phyloP scores from a whole-genome alignment of 2,329 filamentous ascomycete species.

The Didymella pinodella region DNA sequence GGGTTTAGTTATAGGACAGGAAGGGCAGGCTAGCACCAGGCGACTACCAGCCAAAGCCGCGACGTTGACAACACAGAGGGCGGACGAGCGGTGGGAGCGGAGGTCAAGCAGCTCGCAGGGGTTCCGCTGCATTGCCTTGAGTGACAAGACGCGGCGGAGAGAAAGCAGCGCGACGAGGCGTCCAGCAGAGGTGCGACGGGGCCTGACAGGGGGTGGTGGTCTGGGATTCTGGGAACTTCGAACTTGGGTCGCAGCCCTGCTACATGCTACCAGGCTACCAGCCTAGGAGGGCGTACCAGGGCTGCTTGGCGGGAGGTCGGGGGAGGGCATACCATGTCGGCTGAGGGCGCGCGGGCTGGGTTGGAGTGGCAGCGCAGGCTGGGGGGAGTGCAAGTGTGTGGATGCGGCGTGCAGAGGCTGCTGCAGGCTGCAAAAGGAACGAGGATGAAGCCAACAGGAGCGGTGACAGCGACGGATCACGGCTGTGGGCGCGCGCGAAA shows the following conservation, averaged over 20 bases:
- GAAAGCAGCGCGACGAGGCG: slow-evolving; percentile 34
- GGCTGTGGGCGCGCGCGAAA: slow-evolving; percentile 28
- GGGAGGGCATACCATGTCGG: slow-evolving; percentile 54
- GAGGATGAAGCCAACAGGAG: slow-evolving; percentile 45
- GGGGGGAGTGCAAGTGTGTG: slow-evolving; percentile 28
- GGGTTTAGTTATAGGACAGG: slow-evolving; percentile 48
- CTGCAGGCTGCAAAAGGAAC: slow-evolving; percentile 50
- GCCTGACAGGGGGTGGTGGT: slow-evolving; percentile 32
- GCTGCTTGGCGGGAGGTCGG: slow-evolving; percentile 43
- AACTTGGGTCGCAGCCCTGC: slow-evolving; percentile 33
- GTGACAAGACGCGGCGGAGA: slow-evolving; percentile 43
- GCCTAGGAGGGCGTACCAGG: slow-evolving; percentile 16
- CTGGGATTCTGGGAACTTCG: slow-evolving; percentile 20
- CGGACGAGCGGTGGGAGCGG: slow-evolving; percentile 42
- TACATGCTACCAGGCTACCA: background rate
- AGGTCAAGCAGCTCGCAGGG: slow-evolving; percentile 41
- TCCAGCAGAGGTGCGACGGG: slow-evolving; percentile 41
- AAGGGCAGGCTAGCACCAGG: slow-evolving; percentile 40
- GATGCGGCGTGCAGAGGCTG: slow-evolving; percentile 51
- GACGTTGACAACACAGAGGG: slow-evolving; percentile 45
- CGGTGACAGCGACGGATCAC: slow-evolving; percentile 37
- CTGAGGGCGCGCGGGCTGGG: slow-evolving; percentile 47
- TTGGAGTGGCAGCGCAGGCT: slow-evolving; percentile 30
- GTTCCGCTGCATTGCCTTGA: slow-evolving; percentile 41
- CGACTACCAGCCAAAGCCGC: slow-evolving; percentile 14